These are phyloP conservation scores for Trichodelitschia bisporula DNA, from an alignment of 495 filamentous ascomycete species.

Conservation along the genomic window DNA sequence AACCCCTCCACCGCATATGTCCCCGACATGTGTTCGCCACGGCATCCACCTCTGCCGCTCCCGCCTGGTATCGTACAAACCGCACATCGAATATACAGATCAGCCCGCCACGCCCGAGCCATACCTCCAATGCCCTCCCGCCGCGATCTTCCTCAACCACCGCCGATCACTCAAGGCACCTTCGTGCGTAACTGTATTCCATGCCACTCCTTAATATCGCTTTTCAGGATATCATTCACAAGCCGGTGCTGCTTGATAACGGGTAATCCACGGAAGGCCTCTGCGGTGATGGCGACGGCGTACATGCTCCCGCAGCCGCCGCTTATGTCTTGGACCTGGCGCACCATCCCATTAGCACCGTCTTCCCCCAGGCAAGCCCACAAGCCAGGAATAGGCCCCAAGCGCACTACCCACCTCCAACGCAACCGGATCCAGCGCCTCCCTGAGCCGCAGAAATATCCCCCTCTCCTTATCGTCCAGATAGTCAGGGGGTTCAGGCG, in stretches of 20 bases:
- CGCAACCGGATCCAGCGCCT: constrained; percentile 17
- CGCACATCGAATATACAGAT: no score
- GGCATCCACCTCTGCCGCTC: no score
- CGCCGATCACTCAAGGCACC: constrained; percentile 4
- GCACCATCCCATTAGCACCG: no score
- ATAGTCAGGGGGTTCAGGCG: constrained; percentile 20
- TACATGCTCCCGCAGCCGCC: constrained; percentile 66
- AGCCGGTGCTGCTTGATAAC: constrained; percentile 51
- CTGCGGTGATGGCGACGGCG: constrained; percentile 39
- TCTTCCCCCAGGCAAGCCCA: no score
- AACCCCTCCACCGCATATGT: no score
- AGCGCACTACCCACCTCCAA: constrained; percentile 18
- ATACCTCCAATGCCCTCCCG: no score
- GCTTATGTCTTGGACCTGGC: constrained; percentile 48
- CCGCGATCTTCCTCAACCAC: no score
- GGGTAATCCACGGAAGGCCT: constrained; percentile 35
- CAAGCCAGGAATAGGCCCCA: no score
- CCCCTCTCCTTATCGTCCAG: constrained; percentile 21
- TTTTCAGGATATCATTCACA: constrained; percentile 39
- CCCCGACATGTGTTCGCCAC: no score
- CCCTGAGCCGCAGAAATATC: constrained; percentile 23
- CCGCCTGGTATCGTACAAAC: no score
- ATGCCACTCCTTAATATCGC: constrained; percentile 52
- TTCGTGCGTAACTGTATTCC: constrained; percentile 44
- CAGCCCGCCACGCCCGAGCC: no score